Base-by-base conservation (phyloP, 495 filamentous ascomycete species). In the Beverwykella pulmonaria region DNA sequence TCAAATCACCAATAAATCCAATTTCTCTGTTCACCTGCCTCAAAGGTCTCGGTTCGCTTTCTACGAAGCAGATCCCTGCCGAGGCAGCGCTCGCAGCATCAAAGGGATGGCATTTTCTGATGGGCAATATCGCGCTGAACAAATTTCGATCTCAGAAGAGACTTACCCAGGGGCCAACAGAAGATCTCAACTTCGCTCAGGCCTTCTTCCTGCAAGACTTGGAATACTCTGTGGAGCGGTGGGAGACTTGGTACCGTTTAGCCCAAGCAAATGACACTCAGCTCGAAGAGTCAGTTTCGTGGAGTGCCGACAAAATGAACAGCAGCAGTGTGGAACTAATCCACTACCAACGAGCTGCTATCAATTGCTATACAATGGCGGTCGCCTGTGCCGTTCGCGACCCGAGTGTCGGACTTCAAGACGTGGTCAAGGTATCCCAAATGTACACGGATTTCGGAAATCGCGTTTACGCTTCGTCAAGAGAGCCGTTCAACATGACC, bases 261-360 rank as follows among this genome's bases (percentile, higher is more conserved):
- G 94, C 88, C 12, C 94, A 99, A 69, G 89, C 90, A 23, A 95
- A 93, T 74, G 94, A 98, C 73, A 86, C 88, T 25, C 90, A 95
- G 72, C 76, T 98, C 50, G 95, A 99, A 62, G 95, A 99, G 73
- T 85, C 88, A 1, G 89, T 95, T 12, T 88, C 92, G 6, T 98
- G 95, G 94, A 88, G 87, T n/a, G 90, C 94, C 3, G 95, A 99
- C 59, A 95, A 95, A 72, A 87, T 98, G 74, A 97, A 98, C 76
- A 93, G 90, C 73, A 88, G 90, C 66, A 86, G 86, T 48, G 76
- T 79, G 7, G 91, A 96, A 48, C 75, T 98, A 39, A 84, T 90
- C 17, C 83, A 82, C 20, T 80, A 88, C 63, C 92, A 99, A 75
- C 84, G 95, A 27, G 83, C 84, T 68, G 85, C 92, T 4, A 97